These are phyloP conservation scores for Malus orientalis DNA, from an alignment of 306 rosid species.

Conservation along the genomic window DNA sequence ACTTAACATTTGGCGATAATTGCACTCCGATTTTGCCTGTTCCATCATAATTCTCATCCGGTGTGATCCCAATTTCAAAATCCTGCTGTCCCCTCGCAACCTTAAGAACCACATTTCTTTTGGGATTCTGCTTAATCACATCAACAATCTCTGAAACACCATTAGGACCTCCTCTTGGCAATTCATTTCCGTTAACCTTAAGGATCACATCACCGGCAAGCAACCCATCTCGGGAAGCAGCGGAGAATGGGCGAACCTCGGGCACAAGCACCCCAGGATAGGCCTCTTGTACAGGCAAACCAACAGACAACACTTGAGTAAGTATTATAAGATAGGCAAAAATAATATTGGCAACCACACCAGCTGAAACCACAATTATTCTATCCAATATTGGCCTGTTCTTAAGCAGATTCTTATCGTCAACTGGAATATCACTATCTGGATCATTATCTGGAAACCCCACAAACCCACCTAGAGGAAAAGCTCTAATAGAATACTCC, in stretches of 20 bases:
- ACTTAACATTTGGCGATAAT: conserved; percentile 72
- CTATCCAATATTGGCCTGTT: conserved; percentile 94
- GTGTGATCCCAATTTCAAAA: conserved; percentile 62
- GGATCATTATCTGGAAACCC: conserved; percentile 99
- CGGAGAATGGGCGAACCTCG: conserved; percentile 75
- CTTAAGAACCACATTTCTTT: conserved; percentile 62
- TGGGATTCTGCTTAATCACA: conserved; percentile 62
- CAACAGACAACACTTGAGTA: conserved; percentile 78
- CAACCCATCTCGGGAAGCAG: conserved; percentile 86
- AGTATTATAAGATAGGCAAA: conserved; percentile 78
- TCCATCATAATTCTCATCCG: conserved; percentile 84
- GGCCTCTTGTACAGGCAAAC: conserved; percentile 85
- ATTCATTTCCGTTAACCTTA: conserved; percentile 57
- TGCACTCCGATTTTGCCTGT: conserved; percentile 97
- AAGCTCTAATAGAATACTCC: conserved; percentile 88
- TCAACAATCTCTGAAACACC: conserved; percentile 71
- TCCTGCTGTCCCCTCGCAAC: conserved; percentile 59
- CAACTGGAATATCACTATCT: conserved; percentile 78
- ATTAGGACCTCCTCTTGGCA: conserved; percentile 59
- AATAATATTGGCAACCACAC: conserved; percentile 84
- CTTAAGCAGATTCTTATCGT: conserved; percentile 79
- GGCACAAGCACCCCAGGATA: conserved; percentile 91
- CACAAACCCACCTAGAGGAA: conserved; percentile 96
- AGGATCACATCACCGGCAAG: conserved; percentile 82
- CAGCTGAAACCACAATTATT: conserved; percentile 83